A percentile compares a stretch with the other conserved stretches of the same genome.
These are phyloP conservation scores for Fusarium coffeatum DNA, from an alignment of 2,329 filamentous ascomycete species.

Conservation along the genomic window DNA sequence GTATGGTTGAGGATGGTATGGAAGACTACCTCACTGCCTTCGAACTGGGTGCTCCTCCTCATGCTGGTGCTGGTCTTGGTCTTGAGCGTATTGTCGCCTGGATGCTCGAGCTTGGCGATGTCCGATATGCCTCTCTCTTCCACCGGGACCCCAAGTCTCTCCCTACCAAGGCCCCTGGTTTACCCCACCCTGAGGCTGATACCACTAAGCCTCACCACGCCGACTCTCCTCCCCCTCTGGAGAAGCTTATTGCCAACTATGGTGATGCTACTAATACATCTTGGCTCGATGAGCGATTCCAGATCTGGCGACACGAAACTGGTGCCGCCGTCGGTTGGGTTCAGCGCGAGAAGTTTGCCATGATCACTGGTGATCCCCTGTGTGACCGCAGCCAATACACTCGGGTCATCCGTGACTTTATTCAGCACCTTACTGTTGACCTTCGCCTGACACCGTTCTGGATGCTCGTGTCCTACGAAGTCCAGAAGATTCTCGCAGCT, in stretches of 20 bases:
- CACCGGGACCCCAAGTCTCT: slow-evolving; percentile 89
- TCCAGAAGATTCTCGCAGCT: slow-evolving; percentile 82
- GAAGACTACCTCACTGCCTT: slow-evolving; percentile 91
- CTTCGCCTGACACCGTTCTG: slow-evolving; percentile 81
- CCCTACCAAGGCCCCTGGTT: slow-evolving; percentile 71
- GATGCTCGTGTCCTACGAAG: slow-evolving; percentile 84
- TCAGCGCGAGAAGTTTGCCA: slow-evolving; percentile 78
- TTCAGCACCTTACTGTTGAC: slow-evolving; percentile 79
- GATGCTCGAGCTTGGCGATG: slow-evolving; percentile 86
- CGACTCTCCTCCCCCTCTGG: slow-evolving; percentile 76
- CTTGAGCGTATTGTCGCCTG: slow-evolving; percentile 90
- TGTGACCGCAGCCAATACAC: slow-evolving; percentile 83
- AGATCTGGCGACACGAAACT: slow-evolving; percentile 86
- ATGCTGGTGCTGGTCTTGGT: slow-evolving; percentile 90
- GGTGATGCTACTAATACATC: slow-evolving; percentile 94
- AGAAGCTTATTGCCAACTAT: slow-evolving; percentile 94
- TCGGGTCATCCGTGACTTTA: slow-evolving; percentile 78
- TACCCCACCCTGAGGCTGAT: slow-evolving; percentile 90
- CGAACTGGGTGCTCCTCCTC: slow-evolving; percentile 87
- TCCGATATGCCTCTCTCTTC: slow-evolving; percentile 88
- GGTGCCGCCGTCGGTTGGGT: slow-evolving; percentile 90
- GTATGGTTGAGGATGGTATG: slow-evolving; percentile 84
- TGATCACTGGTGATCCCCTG: slow-evolving; percentile 87
- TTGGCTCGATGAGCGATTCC: slow-evolving; percentile 89
- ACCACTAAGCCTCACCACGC: slow-evolving; percentile 66